Base-by-base conservation (phyloP, 208 protist genomes). In the Acanthamoeba sp. region DNA sequence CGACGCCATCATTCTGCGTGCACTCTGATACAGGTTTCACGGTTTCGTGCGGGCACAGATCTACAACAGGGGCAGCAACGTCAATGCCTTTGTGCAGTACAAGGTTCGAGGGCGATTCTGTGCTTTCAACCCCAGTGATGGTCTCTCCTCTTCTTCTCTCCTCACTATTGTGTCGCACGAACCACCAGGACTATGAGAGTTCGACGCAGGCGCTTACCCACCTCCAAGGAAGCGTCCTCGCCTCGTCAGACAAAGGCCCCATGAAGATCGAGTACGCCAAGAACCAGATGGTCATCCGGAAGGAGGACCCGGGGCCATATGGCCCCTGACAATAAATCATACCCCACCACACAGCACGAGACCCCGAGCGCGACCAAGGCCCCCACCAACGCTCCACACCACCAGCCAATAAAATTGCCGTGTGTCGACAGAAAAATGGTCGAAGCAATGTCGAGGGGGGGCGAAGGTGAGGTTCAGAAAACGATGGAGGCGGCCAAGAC, bases 31-130 rank as follows among this genome's bases (percentile, higher is more conserved):
- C 78, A 87, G 78, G 20, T 87, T 87, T 57, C 42, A 50, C 7
- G 84, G 84, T 40, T 91, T 73, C 34, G 34, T 91, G 5, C 84
- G 84, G 32, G 84, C 84, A 71, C 84, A 91, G 36, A 5, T 91
- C 34, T 91, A 91, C 84, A 91, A 29, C 84, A 64, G 59, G 71
- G 38, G 59, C 55, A 71, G 24, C 84, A 64, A 71, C 7, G 34
- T 91, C 36, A 52, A 42, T 22, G 84, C 84, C 84, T 91, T 91
- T 27, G 84, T 91, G 5, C 84, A 91, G 84, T 91, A 91, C 57
- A 64, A 73, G 84, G 84, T 71, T 50, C 36, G 40, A 0, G 27
- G 5, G 66, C 66, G 55, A 62, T 22, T 62, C n/a, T n/a, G n/a
- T n/a, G n/a, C n/a, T n/a, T n/a, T n/a, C n/a, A n/a, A n/a, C n/a